These are phyloP conservation scores for Fusarium concolor DNA, from an alignment of 2,329 filamentous ascomycete genomes.

Conservation along the genomic window DNA sequence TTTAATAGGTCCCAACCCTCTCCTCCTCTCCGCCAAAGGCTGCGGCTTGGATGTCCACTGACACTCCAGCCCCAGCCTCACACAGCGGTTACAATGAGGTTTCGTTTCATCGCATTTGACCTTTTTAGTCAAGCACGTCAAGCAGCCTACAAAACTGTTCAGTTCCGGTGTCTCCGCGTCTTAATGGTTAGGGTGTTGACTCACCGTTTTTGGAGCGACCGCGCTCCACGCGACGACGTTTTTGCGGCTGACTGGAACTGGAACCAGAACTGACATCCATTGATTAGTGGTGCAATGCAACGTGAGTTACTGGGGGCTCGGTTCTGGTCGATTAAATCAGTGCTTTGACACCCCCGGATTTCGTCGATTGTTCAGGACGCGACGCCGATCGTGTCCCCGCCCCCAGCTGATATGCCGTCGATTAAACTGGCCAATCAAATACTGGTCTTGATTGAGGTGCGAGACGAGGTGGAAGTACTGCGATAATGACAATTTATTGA, in stretches of 20 bases:
- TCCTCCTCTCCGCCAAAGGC: conserved; percentile 14
- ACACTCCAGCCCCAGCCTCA: neutral
- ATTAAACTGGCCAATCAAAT: conserved; percentile 13
- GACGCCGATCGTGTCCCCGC: neutral
- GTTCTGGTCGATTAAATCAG: too few species aligned
- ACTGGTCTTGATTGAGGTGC: rapidly evolving
- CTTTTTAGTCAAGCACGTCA: conserved; percentile 8
- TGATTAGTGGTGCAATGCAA: neutral
- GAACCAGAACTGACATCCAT: neutral
- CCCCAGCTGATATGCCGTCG: neutral
- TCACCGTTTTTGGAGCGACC: conserved; percentile 23
- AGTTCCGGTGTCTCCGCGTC: neutral
- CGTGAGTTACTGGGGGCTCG: neutral
- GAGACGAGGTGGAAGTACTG: neutral
- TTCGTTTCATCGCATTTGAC: conserved; percentile 17
- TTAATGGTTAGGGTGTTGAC: neutral
- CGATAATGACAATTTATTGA: neutral
- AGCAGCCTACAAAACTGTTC: neutral
- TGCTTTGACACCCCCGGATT: neutral
- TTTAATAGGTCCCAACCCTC: conserved; percentile 5
- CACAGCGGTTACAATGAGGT: conserved; percentile 2
- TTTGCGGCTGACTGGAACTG: neutral
- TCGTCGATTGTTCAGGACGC: neutral
- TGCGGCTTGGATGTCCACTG: neutral
- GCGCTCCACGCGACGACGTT: conserved; percentile 22